Percentiles rank a stretch among this genome's conserved stretches.
Conservation (phyloP, 768 basidiomycete species). For the Saitozyma podzolica region DNA sequence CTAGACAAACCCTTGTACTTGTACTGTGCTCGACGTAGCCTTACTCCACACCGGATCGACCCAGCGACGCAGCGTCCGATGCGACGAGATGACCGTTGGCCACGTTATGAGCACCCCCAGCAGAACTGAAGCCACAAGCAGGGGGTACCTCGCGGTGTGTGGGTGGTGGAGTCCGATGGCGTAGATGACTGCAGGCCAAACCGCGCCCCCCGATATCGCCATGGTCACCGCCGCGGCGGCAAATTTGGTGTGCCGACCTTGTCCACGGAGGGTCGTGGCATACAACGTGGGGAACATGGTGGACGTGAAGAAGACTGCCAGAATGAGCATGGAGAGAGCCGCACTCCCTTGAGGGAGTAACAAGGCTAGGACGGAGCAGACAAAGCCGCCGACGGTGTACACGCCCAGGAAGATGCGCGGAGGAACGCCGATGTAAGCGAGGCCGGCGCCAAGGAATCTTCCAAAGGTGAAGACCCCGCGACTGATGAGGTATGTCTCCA, state of each 20-base stretch:
- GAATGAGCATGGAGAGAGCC: constrained; percentile 26
- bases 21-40: too few species aligned
- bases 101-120: constrained; percentile 12
- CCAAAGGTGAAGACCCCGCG: constrained; percentile 39
- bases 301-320: constrained; percentile 43
- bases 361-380: constrained; percentile 28
- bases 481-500: constrained; percentile 18
- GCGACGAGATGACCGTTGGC: constrained; percentile 4
- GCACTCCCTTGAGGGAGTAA: constrained; percentile 22
- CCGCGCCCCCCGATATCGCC: constrained; percentile 36
- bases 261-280: constrained; percentile 41
- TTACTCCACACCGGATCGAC: constrained; percentile 7
- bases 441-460: constrained; percentile 35
- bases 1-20: too few species aligned
- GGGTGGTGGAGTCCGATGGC: constrained; percentile 22
- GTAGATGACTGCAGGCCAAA: constrained; percentile 35
- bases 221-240: constrained; percentile 33
- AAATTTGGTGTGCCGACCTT: constrained; percentile 42
- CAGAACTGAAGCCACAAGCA: constrained; percentile 6
- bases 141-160: constrained; percentile 4
- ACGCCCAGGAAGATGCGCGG: constrained; percentile 34
- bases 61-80: constrained; percentile 10
- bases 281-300: constrained; percentile 47
- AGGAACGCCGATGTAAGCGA: constrained; percentile 39
- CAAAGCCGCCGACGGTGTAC: constrained; percentile 33